Conservation (phyloP, 768 basidiomycete species). For the Macrolepiota albuminosa region DNA sequence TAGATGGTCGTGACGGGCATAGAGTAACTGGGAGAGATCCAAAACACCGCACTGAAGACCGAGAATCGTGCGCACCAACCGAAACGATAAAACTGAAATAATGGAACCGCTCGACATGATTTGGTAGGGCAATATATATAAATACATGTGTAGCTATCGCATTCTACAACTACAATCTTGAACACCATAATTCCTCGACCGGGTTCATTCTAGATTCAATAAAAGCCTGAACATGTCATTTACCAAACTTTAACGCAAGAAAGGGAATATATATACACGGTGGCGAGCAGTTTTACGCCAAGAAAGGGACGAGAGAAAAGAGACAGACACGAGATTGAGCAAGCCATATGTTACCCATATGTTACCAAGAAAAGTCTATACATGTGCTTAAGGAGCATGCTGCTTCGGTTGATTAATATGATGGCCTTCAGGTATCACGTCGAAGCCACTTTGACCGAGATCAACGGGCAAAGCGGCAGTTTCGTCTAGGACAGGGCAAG, state of each 20-base stretch:
- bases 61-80: background rate
- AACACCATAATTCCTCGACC: background rate
- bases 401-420: conserved; percentile 14
- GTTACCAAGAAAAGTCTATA: background rate
- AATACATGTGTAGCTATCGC: background rate
- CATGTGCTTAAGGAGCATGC: conserved; percentile 3
- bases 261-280: background rate
- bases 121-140: background rate
- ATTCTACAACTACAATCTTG: background rate
- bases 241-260: background rate
- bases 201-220: background rate
- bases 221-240: background rate
- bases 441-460: conserved; percentile 79
- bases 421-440: conserved; percentile 62
- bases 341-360: background rate
- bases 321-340: background rate
- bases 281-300: background rate
- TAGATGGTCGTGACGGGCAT: background rate
- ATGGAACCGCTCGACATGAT: background rate
- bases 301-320: background rate
- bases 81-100: too few relatives aligned
- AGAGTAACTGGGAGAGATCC: background rate
- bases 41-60: background rate
- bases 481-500: conserved; percentile 55
- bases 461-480: conserved; percentile 80